Evolutionary conservation across 306 rosid genomes (phyloP), one percentile per base, ranked within the genome.

Genomic region (Glycine latifolia): DNA sequence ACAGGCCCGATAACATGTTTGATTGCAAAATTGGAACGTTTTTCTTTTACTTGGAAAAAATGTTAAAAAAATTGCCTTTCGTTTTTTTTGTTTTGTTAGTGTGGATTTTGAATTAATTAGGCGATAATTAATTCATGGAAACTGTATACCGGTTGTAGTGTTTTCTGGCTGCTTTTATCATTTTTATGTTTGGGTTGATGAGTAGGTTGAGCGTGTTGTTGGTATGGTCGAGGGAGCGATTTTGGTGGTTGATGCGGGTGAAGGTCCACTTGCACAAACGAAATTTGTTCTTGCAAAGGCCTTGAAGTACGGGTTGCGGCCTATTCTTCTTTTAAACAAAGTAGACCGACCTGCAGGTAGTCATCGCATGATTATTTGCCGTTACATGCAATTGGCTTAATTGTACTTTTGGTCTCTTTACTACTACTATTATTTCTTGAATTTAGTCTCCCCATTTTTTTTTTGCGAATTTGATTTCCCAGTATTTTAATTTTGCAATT

Each of bases 181-280:
- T 67, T 78, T 67, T 78, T 67, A 26, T 70, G 15, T 82, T 53
- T 52, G 58, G 33, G 7, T 77, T 84, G 85, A 26, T 79, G 76
- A 56, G 43, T 72, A 93, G 99, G 99, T 93, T 81, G 99, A 95
- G 80, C 94, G 90, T 56, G 99, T 93, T 79, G 99, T 95, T 71
- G 97, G 98, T 71, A 95, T 95, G 98, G 99, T 95, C 75, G 98
- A 95, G 74, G 98, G 98, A 15, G 94, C 99, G 5, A 73, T 95
- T 88, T 84, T 95, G 88, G 99, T 95, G 70, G 98, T 95, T 76
- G 99, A 95, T 89, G 99, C 99, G 12, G 98, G 99, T 33, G 97
- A 95, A 84, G 99, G 99, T 75, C 99, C 99, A 47, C 93, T 95
- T 67, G 98, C 98, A 10, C 99, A 95, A 66, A 95, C 98, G 31